phyloP scores from a whole-genome alignment of 1,284 basidiomycete species.

The Anthracocystis setariae region DNA sequence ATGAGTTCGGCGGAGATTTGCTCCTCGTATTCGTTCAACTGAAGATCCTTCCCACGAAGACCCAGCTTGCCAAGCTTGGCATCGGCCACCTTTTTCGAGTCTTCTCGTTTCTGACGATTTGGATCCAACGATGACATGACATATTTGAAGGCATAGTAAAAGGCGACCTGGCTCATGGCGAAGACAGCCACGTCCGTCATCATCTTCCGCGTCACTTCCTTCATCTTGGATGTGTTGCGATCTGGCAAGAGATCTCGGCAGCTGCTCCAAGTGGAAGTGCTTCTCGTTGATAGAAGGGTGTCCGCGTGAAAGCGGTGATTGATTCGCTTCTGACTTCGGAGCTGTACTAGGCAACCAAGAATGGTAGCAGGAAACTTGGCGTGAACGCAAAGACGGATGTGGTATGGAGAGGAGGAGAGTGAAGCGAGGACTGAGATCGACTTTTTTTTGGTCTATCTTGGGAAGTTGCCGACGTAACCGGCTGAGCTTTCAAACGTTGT shows the following conservation, averaged over 20 bases:
- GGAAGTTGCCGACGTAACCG: slow-evolving; percentile 16
- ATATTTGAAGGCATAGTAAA: slow-evolving; percentile 69
- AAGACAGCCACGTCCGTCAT: slow-evolving; percentile 63
- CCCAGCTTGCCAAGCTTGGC: slow-evolving; percentile 65
- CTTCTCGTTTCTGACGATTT: slow-evolving; percentile 63
- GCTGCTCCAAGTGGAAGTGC: no score
- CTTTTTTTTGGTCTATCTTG: slow-evolving; percentile 6
- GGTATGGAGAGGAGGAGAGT: background rate
- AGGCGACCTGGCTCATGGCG: slow-evolving; percentile 66
- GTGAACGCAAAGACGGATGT: background rate
- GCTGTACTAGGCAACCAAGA: no score
- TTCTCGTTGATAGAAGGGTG: no score
- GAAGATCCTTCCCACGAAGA: slow-evolving; percentile 46
- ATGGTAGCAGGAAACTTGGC: no score
- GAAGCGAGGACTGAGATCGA: background rate
- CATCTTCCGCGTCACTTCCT: slow-evolving; percentile 62
- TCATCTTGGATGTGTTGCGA: slow-evolving; percentile 48
- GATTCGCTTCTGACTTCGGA: no score
- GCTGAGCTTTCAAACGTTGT: slow-evolving; percentile 16
- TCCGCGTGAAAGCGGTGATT: no score
- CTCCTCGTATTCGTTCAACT: slow-evolving; percentile 68
- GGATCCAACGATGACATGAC: slow-evolving; percentile 68
- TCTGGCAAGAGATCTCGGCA: background rate
- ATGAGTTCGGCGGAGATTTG: slow-evolving; percentile 72
- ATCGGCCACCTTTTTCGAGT: slow-evolving; percentile 64